Evolutionary conservation across 176 grass and related monocot species (phyloP).

Genomic region (Oryza longistaminata): DNA sequence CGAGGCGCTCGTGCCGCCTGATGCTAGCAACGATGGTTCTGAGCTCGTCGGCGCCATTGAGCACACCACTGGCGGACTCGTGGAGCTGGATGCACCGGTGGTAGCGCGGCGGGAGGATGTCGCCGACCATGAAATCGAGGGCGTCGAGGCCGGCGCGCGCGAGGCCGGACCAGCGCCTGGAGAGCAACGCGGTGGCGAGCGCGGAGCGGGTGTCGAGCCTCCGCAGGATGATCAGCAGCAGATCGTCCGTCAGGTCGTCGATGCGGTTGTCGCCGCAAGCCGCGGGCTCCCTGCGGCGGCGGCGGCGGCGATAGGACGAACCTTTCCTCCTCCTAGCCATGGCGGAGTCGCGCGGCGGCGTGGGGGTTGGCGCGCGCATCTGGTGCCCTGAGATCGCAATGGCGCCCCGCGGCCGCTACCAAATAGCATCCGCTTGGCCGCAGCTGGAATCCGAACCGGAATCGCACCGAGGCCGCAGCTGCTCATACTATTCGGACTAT

Average conservation of each 20-base stretch:
- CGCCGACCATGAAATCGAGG: neutral
- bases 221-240: neutral
- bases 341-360: no score
- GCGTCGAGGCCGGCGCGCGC: neutral
- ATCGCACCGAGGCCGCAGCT: no score
- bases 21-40: neutral
- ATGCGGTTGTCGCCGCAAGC: neutral
- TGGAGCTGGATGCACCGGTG: neutral
- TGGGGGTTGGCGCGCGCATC: no score
- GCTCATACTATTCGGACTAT: no score
- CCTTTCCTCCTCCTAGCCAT: no score
- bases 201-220: slow-evolving; percentile 2
- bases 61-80: neutral
- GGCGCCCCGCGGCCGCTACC: no score
- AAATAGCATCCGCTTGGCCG: no score
- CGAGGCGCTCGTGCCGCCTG: neutral
- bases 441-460: no score
- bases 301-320: no score
- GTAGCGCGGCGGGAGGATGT: neutral
- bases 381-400: no score
- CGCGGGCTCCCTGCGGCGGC: no score
- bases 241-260: neutral
- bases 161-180: neutral
- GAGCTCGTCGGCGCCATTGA: neutral
- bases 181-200: neutral